A percentile compares a stretch with the other conserved stretches of the same genome.
These are phyloP conservation scores for Pycnococcus provasolii DNA, from an alignment of 139 green algal species.

Conservation along the genomic window DNA sequence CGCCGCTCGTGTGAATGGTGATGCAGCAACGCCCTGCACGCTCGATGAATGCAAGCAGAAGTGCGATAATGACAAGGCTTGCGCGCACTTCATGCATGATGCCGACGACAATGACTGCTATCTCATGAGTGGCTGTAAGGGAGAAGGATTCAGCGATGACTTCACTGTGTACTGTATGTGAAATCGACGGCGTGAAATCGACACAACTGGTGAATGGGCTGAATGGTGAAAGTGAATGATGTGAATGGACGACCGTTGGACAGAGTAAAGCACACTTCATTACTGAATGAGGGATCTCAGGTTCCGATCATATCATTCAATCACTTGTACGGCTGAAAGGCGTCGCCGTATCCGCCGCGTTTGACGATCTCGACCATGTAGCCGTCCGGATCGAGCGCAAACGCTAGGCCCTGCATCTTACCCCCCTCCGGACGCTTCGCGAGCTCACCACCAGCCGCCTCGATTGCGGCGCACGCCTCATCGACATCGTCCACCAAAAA, in stretches of 20 bases:
- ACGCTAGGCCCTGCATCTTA: slow-evolving; percentile 41
- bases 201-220: too few relatives aligned
- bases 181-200: too few relatives aligned
- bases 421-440: slow-evolving; percentile 1
- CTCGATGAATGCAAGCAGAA: too few relatives aligned
- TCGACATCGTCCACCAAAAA: slow-evolving; percentile 26
- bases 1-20: too few relatives aligned
- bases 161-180: slow-evolving; percentile 7
- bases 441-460: slow-evolving; percentile 7
- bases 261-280: too few relatives aligned
- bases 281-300: too few relatives aligned
- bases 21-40: too few relatives aligned
- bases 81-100: slow-evolving; percentile 15
- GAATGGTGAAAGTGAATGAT: too few relatives aligned
- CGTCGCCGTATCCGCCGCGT: slow-evolving; percentile 3
- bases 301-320: too few relatives aligned
- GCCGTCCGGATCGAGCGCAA: slow-evolving; percentile 43
- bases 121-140: slow-evolving; percentile 7
- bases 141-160: slow-evolving; percentile 13
- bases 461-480: slow-evolving; percentile 9
- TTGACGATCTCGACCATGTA: slow-evolving; percentile 47
- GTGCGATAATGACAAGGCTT: neutral
- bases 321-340: neutral
- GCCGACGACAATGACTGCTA: slow-evolving; percentile 12
- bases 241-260: too few relatives aligned